Conservation (phyloP, 2,329 filamentous ascomycete genomes). For the Plenodomus lindquistii region DNA sequence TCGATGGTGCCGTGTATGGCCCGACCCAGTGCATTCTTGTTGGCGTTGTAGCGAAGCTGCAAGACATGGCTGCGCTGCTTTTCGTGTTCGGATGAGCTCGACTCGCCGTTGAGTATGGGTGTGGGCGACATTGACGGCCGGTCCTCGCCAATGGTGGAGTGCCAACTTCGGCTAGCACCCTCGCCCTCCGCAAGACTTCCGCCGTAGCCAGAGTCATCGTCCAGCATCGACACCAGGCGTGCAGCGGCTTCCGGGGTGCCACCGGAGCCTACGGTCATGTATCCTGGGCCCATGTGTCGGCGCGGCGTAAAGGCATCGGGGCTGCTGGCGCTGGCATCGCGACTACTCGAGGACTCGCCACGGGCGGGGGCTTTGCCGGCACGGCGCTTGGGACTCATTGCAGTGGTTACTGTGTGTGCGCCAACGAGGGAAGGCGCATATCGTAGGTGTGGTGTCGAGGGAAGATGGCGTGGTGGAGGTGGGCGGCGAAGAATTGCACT, state of each 20-base stretch:
- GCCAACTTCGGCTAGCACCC: conserved; percentile 57
- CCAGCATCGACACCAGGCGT: conserved; percentile 77
- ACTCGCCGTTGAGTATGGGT: conserved; percentile 54
- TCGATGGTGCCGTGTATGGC: conserved; percentile 88
- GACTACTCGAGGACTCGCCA: conserved; percentile 32
- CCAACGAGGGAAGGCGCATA: conserved; percentile 30
- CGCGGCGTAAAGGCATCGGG: conserved; percentile 27
- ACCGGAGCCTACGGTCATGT: conserved; percentile 87
- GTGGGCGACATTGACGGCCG: conserved; percentile 61
- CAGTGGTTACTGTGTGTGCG: conserved; percentile 16
- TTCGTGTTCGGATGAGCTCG: conserved; percentile 62
- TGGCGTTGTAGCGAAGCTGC: conserved; percentile 93
- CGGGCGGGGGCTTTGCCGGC: conserved; percentile 24
- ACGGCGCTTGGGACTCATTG: conserved; percentile 37
- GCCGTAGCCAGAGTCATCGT: conserved; percentile 90
- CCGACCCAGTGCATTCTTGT: conserved; percentile 81
- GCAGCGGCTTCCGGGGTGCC: conserved; percentile 80
- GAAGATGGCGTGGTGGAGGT: conserved; percentile 7
- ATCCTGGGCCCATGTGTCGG: conserved; percentile 59
- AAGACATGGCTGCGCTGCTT: conserved; percentile 78
- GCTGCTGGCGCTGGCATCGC: conserved; percentile 24
- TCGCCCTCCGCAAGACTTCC: conserved; percentile 72
- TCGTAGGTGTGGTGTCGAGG: conserved; percentile 22
- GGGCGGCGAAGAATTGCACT: conserved; percentile 1
- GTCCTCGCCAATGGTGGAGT: conserved; percentile 60